These are phyloP conservation scores for Lentinula lateritia DNA, from an alignment of 768 basidiomycete species.

Conservation along the genomic window DNA sequence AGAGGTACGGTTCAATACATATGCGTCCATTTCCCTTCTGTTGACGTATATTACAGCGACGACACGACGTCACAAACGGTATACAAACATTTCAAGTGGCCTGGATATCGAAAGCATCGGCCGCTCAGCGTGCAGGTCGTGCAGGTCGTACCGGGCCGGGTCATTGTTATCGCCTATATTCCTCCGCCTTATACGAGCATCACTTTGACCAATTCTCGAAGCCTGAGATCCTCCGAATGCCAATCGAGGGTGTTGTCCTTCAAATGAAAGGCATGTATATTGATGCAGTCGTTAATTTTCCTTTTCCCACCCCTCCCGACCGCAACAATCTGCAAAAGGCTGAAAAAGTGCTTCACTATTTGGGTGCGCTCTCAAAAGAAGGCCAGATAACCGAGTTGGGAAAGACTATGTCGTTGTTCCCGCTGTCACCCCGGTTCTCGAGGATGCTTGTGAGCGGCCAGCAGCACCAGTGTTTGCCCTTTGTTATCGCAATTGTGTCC, in stretches of 20 bases:
- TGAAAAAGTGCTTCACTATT: constrained; percentile 71
- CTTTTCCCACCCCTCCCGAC: constrained; percentile 96
- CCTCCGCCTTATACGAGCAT: constrained; percentile 90
- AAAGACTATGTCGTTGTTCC: constrained; percentile 90
- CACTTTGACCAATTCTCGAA: constrained; percentile 82
- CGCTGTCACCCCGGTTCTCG: constrained; percentile 90
- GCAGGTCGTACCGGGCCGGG: constrained; percentile 98
- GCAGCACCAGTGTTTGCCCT: constrained; percentile 77
- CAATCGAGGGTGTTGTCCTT: constrained; percentile 93
- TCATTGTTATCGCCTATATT: constrained; percentile 96
- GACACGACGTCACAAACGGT: constrained; percentile 73
- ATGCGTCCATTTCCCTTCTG: background rate
- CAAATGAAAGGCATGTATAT: constrained; percentile 99
- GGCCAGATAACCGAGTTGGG: constrained; percentile 85
- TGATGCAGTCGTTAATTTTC: constrained; percentile 93
- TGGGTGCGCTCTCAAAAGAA: constrained; percentile 61
- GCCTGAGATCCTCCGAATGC: constrained; percentile 93
- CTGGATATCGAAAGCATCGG: constrained; percentile 95
- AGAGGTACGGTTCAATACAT: constrained; percentile 48
- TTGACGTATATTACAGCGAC: constrained; percentile 44
- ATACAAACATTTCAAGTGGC: constrained; percentile 90
- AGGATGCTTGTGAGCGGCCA: constrained; percentile 93
- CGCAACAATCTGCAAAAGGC: constrained; percentile 68
- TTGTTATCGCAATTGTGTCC: constrained; percentile 87
- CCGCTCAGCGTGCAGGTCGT: constrained; percentile 90